These are phyloP conservation scores for Solanum gracilifrons DNA, from an alignment of 257 asterid genomes.

Conservation along the genomic window DNA sequence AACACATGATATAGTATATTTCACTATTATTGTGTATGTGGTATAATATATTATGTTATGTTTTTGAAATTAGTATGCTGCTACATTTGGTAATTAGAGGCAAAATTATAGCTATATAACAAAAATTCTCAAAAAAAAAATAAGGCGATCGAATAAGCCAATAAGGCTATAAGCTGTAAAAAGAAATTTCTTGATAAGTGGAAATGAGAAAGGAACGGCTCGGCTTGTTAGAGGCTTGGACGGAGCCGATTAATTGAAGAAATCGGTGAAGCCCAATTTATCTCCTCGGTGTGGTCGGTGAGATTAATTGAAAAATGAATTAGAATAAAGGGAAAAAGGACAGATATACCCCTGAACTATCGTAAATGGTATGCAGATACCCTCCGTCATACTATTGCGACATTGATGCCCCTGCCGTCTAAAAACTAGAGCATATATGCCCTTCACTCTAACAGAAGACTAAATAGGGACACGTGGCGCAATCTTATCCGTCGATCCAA, in stretches of 20 bases:
- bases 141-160: neutral
- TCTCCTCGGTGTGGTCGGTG: slow-evolving; percentile 10
- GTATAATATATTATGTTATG: neutral
- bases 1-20: too few species aligned
- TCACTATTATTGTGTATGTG: too few species aligned
- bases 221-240: slow-evolving; percentile 2
- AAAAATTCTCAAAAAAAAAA: neutral
- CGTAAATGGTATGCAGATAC: too few species aligned
- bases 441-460: too few species aligned
- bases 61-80: neutral
- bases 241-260: neutral
- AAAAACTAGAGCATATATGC: too few species aligned
- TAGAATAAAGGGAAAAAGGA: too few species aligned
- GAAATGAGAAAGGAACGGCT: neutral
- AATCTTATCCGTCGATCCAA: too few species aligned
- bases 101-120: neutral
- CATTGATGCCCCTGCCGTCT: too few species aligned
- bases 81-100: neutral
- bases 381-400: too few species aligned
- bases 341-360: too few species aligned
- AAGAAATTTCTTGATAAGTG: neutral
- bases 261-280: neutral
- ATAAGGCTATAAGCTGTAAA: neutral
- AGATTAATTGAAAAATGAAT: neutral
- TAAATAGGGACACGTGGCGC: too few species aligned